phyloP scores from a whole-genome alignment of 768 basidiomycete genomes.

The Kwoniella shandongensis region DNA sequence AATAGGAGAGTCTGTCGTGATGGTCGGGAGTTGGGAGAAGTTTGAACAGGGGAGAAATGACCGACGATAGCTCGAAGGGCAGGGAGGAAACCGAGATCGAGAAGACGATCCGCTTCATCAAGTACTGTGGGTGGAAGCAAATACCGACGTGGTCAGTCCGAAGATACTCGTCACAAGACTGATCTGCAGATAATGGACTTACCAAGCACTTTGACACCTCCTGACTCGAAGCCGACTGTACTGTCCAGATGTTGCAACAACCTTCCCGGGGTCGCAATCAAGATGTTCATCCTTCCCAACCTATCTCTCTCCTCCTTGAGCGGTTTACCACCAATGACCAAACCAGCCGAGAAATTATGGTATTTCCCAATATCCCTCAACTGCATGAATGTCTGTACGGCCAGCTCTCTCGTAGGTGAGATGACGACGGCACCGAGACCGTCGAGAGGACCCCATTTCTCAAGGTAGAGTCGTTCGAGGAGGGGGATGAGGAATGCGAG shows the following conservation, averaged over 20 bases:
- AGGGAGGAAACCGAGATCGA: slow-evolving; percentile 92
- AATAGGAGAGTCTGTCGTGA: slow-evolving; percentile 89
- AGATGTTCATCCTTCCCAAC: slow-evolving; percentile 89
- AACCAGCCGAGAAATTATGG: slow-evolving; percentile 87
- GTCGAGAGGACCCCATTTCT: slow-evolving; percentile 71
- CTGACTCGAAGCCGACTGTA: slow-evolving; percentile 88
- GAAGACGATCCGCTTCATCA: slow-evolving; percentile 93
- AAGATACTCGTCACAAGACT: background rate
- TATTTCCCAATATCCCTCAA: slow-evolving; percentile 86
- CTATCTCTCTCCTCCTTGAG: slow-evolving; percentile 88
- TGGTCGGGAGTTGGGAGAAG: slow-evolving; percentile 11
- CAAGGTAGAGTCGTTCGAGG: slow-evolving; percentile 65
- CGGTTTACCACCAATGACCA: slow-evolving; percentile 95
- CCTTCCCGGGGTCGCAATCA: slow-evolving; percentile 95
- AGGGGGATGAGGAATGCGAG: slow-evolving; percentile 70
- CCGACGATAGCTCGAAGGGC: slow-evolving; percentile 86
- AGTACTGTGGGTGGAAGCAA: slow-evolving; percentile 69
- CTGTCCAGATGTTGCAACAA: slow-evolving; percentile 98
- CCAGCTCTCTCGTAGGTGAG: slow-evolving; percentile 89
- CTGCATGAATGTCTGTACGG: slow-evolving; percentile 97
- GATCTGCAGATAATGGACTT: slow-evolving; percentile 48
- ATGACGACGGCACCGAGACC: slow-evolving; percentile 86
- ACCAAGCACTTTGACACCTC: slow-evolving; percentile 89
- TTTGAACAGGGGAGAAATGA: slow-evolving; percentile 65
- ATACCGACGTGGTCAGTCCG: background rate